These are phyloP conservation scores for Trichoderma endophyticum DNA, from an alignment of 2,329 filamentous ascomycete genomes.

Conservation along the genomic window DNA sequence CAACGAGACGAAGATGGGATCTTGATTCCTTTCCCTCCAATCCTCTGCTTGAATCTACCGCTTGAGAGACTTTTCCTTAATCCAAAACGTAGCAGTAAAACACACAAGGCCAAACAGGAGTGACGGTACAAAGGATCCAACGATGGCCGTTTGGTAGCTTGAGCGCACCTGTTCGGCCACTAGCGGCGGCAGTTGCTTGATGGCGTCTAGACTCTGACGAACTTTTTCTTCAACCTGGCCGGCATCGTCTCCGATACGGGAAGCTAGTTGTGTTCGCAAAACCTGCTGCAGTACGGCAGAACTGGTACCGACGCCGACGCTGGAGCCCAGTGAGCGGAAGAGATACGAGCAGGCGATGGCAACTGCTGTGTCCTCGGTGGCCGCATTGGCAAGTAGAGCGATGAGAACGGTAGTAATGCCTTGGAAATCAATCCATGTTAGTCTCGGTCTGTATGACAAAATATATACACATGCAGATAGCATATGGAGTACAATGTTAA, in stretches of 20 bases:
- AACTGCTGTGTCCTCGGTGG: conserved; percentile 66
- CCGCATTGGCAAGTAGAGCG: conserved; percentile 67
- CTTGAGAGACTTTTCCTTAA: conserved; percentile 55
- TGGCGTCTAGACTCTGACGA: conserved; percentile 66
- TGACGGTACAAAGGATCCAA: conserved; percentile 41
- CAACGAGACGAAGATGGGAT: not conserved
- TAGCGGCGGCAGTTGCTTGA: conserved; percentile 60
- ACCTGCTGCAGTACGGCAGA: conserved; percentile 70
- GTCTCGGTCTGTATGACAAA: not conserved
- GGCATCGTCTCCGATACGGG: conserved; percentile 57
- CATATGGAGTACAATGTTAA: not conserved
- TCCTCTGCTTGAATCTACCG: conserved; percentile 23
- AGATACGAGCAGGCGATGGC: conserved; percentile 78
- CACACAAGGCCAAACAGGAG: conserved; percentile 36
- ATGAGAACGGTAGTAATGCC: conserved; percentile 71
- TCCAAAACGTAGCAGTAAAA: conserved; percentile 45
- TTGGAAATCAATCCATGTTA: not conserved
- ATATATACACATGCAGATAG: not conserved
- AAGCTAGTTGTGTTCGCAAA: conserved; percentile 55
- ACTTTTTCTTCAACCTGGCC: conserved; percentile 66
- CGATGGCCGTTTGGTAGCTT: conserved; percentile 58
- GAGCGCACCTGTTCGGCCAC: conserved; percentile 57
- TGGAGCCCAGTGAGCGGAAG: conserved; percentile 76
- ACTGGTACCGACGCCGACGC: conserved; percentile 67
- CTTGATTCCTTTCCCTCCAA: not conserved